Base-by-base conservation (phyloP, 83 land plant species). In the Larix sibirica region DNA sequence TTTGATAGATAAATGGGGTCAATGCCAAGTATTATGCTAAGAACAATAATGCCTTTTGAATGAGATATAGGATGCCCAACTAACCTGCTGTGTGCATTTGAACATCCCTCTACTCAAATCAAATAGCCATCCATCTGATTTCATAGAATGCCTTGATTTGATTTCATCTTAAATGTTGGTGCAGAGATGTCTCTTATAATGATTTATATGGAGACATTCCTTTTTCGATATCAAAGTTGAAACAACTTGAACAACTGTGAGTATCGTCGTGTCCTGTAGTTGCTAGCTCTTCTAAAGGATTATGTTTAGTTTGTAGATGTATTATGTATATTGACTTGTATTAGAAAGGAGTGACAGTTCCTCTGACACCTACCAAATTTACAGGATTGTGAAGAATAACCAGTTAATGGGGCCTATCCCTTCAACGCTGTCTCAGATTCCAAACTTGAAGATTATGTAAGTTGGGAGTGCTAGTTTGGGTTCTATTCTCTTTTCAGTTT, bases 121-220 rank as follows among this genome's bases (percentile, higher is more conserved):
- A 50, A 50, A 9, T 50, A 50, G 12, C 10, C 56, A 50, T 10
- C 12, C 9, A 50, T 50, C 12, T 8, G 12, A 9, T 9, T 50
- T 50, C 56, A 50, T 42, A 12, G 3, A 44, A 76, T n/a, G 14
- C 16, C 13, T 20, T 42, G 28, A 76, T 4, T 47, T 65, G 26
- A 13, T 31, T 61, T 78, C 63, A 42, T 79, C 44, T 23, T 80
- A 77, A 70, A 67, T 77, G 24, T 88, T 66, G 54, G 13, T 86
- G 77, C 93, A 97, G 99, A 86, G 99, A 97, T 82, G 82, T 97
- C 77, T 97, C 99, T 1, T 92, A 63, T 88, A 97, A 97, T 83
- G 89, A 85, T 50, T 79, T 95, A 18, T 79, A 84, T 78, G 98
- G 98, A 12, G 98, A 95, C 54, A 95, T 95, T 67, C 98, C 98